Conservation (phyloP, 768 basidiomycete species). For the Leccinellum rugosiceps region DNA sequence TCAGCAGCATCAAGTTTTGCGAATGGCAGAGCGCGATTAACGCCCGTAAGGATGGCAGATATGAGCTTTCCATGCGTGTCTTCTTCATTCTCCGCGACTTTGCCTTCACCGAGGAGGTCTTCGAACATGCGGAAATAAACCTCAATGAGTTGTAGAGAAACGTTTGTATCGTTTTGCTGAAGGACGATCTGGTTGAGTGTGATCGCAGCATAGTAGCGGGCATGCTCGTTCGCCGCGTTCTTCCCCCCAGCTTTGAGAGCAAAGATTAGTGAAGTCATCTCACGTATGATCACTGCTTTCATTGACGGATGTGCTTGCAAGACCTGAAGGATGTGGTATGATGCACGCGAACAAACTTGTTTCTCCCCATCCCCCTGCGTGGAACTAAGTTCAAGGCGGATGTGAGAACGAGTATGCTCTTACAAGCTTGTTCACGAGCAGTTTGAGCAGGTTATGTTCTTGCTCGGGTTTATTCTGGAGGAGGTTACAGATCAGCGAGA, state of each 20-base stretch:
- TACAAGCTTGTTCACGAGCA: slow-evolving; percentile 93
- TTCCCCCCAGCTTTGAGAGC: slow-evolving; percentile 34
- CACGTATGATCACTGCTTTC: slow-evolving; percentile 87
- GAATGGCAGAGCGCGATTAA: slow-evolving; percentile 93
- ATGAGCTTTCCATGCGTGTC: slow-evolving; percentile 79
- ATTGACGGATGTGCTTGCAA: slow-evolving; percentile 90
- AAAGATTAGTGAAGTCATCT: slow-evolving; percentile 71
- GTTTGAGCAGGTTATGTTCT: slow-evolving; percentile 89
- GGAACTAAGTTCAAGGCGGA: background rate
- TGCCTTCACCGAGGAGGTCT: slow-evolving; percentile 72
- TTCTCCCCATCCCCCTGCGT: slow-evolving; percentile 84
- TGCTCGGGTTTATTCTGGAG: slow-evolving; percentile 92
- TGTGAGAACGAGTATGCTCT: slow-evolving; percentile 19
- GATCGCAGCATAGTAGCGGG: slow-evolving; percentile 87
- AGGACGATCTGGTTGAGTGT: slow-evolving; percentile 94
- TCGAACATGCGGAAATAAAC: slow-evolving; percentile 95
- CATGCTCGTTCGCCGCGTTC: slow-evolving; percentile 56
- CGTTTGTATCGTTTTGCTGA: slow-evolving; percentile 59
- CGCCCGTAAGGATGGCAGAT: slow-evolving; percentile 88
- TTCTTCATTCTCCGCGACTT: slow-evolving; percentile 37
- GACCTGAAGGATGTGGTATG: slow-evolving; percentile 84
- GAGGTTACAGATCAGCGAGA: slow-evolving; percentile 74
- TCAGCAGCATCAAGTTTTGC: slow-evolving; percentile 74
- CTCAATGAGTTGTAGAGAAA: slow-evolving; percentile 77
- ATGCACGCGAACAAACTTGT: slow-evolving; percentile 83